These are phyloP conservation scores for Candolleomyces efflorescens DNA, from an alignment of 768 basidiomycete species.

Conservation along the genomic window DNA sequence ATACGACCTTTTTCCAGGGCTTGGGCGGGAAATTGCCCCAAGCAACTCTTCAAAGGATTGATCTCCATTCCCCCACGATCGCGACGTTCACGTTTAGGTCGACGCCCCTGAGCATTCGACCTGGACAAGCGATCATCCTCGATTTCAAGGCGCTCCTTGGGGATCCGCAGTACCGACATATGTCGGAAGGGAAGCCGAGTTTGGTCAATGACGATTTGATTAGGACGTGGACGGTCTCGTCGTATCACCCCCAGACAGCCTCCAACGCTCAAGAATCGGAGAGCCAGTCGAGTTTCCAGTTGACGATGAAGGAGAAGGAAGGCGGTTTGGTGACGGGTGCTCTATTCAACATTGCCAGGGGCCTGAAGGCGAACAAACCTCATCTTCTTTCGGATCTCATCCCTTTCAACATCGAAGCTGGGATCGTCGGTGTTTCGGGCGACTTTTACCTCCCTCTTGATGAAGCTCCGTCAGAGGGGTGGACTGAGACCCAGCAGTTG, in stretches of 20 bases:
- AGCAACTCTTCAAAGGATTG: conserved; percentile 34
- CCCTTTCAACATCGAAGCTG: conserved; percentile 34
- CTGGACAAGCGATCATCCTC: conserved; percentile 53
- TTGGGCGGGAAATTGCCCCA: conserved; percentile 17
- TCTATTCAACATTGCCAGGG: conserved; percentile 45
- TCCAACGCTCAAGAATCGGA: conserved; percentile 1
- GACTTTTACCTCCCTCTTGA: conserved; percentile 36
- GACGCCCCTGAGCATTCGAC: conserved; percentile 28
- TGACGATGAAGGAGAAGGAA: conserved; percentile 54
- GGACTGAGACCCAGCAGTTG: conserved; percentile 19
- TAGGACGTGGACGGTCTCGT: conserved; percentile 62
- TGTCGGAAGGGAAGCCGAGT: conserved; percentile 40
- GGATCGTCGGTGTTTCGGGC: conserved; percentile 51
- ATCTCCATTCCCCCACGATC: conserved; percentile 42
- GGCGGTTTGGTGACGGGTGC: conserved; percentile 53
- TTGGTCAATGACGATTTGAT: conserved; percentile 58
- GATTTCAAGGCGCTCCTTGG: conserved; percentile 52
- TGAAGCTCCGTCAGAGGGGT: not conserved
- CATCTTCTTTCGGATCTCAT: conserved; percentile 37
- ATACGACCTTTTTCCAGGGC: conserved; percentile 23
- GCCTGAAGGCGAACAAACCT: conserved; percentile 33
- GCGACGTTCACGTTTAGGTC: conserved; percentile 51
- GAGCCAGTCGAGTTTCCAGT: conserved; percentile 23
- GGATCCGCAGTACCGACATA: conserved; percentile 43
- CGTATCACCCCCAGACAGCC: conserved; percentile 14